A percentile compares a stretch with the other conserved stretches of the same genome.
These are phyloP conservation scores for Dictyostelium firmibasis DNA, from an alignment of 78 protist genomes.

Conservation along the genomic window DNA sequence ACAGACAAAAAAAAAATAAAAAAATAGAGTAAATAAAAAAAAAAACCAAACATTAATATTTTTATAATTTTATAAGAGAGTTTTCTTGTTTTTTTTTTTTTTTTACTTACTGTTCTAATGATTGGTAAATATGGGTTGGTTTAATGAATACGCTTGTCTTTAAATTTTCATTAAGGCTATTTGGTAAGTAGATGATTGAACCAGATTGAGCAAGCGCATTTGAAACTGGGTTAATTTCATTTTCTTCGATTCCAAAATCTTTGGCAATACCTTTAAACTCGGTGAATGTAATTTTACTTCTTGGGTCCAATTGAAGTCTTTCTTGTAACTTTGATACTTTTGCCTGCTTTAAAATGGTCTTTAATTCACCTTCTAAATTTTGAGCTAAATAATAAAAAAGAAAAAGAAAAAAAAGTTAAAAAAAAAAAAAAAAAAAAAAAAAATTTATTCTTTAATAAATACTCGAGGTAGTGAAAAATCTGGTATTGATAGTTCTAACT, in stretches of 20 bases:
- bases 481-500: not conserved
- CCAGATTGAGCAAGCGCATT: conserved; percentile 42
- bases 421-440: too few species aligned
- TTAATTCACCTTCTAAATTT: not conserved
- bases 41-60: not conserved
- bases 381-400: not conserved
- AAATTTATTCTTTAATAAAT: not conserved
- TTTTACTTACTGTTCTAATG: conserved; percentile 66
- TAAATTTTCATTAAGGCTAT: not conserved
- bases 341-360: conserved; percentile 11
- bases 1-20: not conserved
- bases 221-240: conserved; percentile 16
- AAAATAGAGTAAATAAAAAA: too few species aligned
- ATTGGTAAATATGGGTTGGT: conserved; percentile 56
- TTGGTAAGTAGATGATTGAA: conserved; percentile 37
- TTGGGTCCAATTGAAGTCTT: conserved; percentile 53
- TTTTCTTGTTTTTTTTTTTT: not conserved
- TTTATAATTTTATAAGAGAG: not conserved
- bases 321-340: conserved; percentile 50
- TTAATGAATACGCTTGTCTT: conserved; percentile 27
- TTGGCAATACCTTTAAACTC: conserved; percentile 28
- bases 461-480: not conserved
- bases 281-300: conserved; percentile 50
- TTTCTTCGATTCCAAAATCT: conserved; percentile 31
- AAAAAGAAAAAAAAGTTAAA: not conserved